phyloP scores from a whole-genome alignment of 306 rosid species.

The Cucumis cinereus region DNA sequence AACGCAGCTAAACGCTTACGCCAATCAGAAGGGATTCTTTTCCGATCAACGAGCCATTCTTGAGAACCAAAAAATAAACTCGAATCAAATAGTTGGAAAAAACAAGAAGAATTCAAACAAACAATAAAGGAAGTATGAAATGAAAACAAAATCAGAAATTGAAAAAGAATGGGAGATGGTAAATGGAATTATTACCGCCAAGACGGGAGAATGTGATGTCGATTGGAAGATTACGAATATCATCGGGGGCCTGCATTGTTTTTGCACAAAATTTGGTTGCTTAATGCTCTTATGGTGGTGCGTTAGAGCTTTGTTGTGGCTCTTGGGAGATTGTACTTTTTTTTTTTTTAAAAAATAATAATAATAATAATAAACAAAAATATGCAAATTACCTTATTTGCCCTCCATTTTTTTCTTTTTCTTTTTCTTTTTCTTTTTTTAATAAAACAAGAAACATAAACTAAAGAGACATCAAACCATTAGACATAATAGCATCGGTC shows the following conservation, averaged over 20 bases:
- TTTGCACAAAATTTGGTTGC: constrained; percentile 13
- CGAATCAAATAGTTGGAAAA: constrained; percentile 6
- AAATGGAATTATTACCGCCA: constrained; percentile 37
- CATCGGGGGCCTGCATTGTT: constrained; percentile 62
- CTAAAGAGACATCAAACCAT: too few species aligned
- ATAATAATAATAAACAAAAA: too few species aligned
- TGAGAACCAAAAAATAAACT: constrained; percentile 8
- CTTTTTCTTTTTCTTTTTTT: too few species aligned
- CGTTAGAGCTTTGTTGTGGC: neutral
- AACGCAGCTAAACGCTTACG: constrained; percentile 60
- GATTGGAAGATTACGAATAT: constrained; percentile 68
- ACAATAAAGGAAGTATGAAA: neutral
- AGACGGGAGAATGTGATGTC: constrained; percentile 92
- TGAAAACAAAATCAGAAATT: neutral
- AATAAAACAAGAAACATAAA: too few species aligned
- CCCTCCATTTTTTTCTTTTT: too few species aligned
- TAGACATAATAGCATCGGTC: too few species aligned
- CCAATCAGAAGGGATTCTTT: constrained; percentile 79
- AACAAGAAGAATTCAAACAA: neutral
- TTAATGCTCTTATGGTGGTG: neutral
- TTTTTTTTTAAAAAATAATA: too few species aligned
- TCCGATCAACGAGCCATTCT: constrained; percentile 97
- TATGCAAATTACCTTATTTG: too few species aligned
- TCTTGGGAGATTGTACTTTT: neutral
- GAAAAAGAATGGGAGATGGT: neutral